Conservation (phyloP, 2,329 filamentous ascomycete genomes). For the Sporothrix variecibatus region DNA sequence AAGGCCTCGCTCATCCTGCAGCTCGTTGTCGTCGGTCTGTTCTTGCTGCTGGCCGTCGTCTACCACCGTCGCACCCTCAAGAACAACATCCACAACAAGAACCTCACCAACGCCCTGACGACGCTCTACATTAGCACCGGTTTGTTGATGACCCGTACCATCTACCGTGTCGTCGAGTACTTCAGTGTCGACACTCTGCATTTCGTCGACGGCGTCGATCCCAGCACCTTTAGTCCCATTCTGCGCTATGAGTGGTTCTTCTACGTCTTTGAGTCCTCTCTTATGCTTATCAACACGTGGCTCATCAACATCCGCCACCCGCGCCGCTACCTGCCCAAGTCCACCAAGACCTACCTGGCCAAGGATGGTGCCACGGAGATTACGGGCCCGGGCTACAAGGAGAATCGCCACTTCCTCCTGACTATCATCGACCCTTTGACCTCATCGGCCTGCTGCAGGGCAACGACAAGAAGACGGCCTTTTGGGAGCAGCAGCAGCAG, state of each 20-base stretch:
- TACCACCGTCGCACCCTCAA: constrained; percentile 52
- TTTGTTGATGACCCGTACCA: constrained; percentile 55
- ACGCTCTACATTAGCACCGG: constrained; percentile 54
- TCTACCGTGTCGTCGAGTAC: constrained; percentile 62
- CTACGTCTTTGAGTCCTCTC: constrained; percentile 56
- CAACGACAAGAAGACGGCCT: constrained; percentile 33
- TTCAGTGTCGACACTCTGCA: constrained; percentile 55
- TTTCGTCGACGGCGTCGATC: constrained; percentile 60
- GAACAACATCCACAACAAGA: constrained; percentile 40
- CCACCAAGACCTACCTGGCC: constrained; percentile 52
- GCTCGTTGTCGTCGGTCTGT: constrained; percentile 52
- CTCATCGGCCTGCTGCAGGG: constrained; percentile 32
- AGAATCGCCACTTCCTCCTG: constrained; percentile 46
- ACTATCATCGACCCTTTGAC: constrained; percentile 44
- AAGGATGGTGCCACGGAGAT: constrained; percentile 53
- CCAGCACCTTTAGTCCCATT: constrained; percentile 53
- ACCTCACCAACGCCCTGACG: constrained; percentile 43
- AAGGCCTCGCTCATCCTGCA: constrained; percentile 58
- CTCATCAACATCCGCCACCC: constrained; percentile 56
- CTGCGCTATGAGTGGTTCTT: constrained; percentile 62
- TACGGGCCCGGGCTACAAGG: constrained; percentile 51
- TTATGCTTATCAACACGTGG: constrained; percentile 55
- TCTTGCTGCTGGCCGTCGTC: constrained; percentile 48
- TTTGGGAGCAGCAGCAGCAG: constrained; percentile 29
- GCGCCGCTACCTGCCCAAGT: constrained; percentile 51